Evolutionary conservation across 2,329 filamentous ascomycete species (phyloP), one percentile per base, ranked within the genome.

Genomic region (Albifimbria verrucaria): DNA sequence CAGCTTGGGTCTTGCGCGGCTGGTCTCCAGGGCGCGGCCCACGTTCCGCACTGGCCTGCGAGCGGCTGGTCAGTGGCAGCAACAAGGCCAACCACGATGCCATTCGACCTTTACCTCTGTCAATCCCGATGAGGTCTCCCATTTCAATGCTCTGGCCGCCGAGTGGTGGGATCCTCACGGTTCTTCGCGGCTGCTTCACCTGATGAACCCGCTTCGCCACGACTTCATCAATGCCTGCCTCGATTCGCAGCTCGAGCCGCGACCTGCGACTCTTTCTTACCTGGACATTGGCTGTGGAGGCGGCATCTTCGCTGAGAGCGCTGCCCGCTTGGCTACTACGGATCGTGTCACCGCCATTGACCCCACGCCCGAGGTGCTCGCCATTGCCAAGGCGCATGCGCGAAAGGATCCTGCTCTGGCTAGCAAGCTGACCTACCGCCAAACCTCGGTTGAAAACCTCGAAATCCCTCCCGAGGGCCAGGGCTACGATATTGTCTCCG

Each of bases 141-240:
- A 99, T 77, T 99, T 99, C 82, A 92, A 92, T 66, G 85, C 86
- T 57, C 90, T 99, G 65, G 94, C 94, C 59, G 90, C 89, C 59
- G 88, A 88, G 64, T 99, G 94, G 94, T 99, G 94, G 94, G 92
- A 97, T 72, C 90, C 93, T 1, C 86, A 96, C 67, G 94, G 94
- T 49, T 88, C 93, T 7, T 97, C 92, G 4, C 86, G 93, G 39
- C 85, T 97, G 54, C 85, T 99, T 2, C 94, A 99, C 72, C 87
- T 96, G 60, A 97, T 99, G 93, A 97, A 99, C 74, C 94, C 94
- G 2, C 83, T 96, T 45, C 92, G 94, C 28, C 92, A 97, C 75
- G 86, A 92, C 72, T 97, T 97, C 73, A 94, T 97, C 69, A 79
- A 79, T 21, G 74, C 77, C 57, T 97, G 93, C 67, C 82, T 87